A percentile compares a stretch with the other conserved stretches of the same genome.
phyloP scores from a whole-genome alignment of 257 asterid genomes.

The Phtheirospermum japonicum region DNA sequence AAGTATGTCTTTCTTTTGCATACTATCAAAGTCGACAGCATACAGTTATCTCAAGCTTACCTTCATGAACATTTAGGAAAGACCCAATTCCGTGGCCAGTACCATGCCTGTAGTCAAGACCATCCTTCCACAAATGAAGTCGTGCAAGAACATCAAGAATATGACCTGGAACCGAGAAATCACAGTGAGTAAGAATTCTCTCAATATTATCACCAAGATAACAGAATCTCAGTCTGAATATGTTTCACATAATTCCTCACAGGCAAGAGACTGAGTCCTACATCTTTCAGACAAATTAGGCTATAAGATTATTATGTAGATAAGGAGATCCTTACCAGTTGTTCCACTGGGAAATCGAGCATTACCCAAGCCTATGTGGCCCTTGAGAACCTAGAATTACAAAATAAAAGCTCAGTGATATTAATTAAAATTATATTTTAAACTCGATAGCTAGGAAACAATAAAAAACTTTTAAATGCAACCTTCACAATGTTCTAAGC shows the following conservation, averaged over 20 bases:
- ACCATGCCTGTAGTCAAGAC: slow-evolving; percentile 98
- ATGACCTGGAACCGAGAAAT: slow-evolving; percentile 55
- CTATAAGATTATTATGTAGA: slow-evolving; percentile 16
- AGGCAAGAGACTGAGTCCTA: slow-evolving; percentile 10
- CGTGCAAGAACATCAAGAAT: slow-evolving; percentile 87
- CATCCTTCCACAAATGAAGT: slow-evolving; percentile 83
- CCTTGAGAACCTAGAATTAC: slow-evolving; percentile 84
- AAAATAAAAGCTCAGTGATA: slow-evolving; percentile 17
- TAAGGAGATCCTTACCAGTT: slow-evolving; percentile 54
- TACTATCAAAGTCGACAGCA: not conserved
- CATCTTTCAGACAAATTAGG: slow-evolving; percentile 12
- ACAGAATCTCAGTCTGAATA: slow-evolving; percentile 18
- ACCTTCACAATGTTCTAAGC: slow-evolving; percentile 14
- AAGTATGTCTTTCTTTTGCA: not conserved
- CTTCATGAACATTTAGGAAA: slow-evolving; percentile 94
- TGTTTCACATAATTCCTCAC: slow-evolving; percentile 11
- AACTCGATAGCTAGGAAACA: not conserved
- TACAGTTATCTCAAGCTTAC: slow-evolving; percentile 33
- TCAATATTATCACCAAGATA: slow-evolving; percentile 22
- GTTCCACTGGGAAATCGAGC: slow-evolving; percentile 96
- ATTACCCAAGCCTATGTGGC: slow-evolving; percentile 88
- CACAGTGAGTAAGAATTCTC: slow-evolving; percentile 1
- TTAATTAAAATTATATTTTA: not conserved
- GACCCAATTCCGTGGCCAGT: slow-evolving; percentile 98
- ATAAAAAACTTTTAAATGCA: not conserved